A percentile compares a stretch with the other conserved stretches of the same genome.
phyloP scores from a whole-genome alignment of 306 rosid genomes.

The Inga leiocalycina region DNA sequence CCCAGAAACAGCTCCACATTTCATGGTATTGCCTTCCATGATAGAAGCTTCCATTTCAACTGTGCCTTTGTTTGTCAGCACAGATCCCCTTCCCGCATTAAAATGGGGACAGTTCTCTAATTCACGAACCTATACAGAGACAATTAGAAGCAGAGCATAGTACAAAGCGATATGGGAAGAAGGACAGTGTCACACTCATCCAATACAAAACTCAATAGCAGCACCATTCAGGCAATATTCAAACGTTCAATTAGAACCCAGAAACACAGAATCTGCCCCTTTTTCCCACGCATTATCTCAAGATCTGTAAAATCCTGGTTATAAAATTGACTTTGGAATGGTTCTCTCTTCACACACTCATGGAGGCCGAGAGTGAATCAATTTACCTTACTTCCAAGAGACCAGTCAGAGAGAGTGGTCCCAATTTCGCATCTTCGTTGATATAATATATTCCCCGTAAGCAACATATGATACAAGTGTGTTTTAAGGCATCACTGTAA shows the following conservation, averaged over 20 bases:
- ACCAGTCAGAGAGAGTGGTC: background rate
- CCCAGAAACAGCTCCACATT: slow-evolving; percentile 93
- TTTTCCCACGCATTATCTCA: background rate
- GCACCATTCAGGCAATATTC: background rate
- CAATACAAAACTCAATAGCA: background rate
- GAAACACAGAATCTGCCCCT: background rate
- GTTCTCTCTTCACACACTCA: background rate
- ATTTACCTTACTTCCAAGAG: background rate
- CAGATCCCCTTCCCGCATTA: slow-evolving; percentile 71
- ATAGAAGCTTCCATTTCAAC: slow-evolving; percentile 76
- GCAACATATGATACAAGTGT: background rate
- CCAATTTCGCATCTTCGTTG: background rate
- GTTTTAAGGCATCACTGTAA: background rate
- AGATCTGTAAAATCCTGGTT: background rate
- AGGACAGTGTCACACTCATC: background rate
- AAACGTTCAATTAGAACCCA: background rate
- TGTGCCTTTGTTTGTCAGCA: slow-evolving; percentile 51
- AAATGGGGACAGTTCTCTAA: slow-evolving; percentile 63
- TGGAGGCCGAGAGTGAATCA: background rate
- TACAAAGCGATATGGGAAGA: background rate
- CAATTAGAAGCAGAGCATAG: background rate
- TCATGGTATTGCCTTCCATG: slow-evolving; percentile 64
- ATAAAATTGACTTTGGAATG: background rate
- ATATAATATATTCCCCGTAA: background rate
- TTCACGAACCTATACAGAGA: slow-evolving; percentile 53